Conservation (phyloP, 2,329 filamentous ascomycete genomes). For the Paraphoma sp. region DNA sequence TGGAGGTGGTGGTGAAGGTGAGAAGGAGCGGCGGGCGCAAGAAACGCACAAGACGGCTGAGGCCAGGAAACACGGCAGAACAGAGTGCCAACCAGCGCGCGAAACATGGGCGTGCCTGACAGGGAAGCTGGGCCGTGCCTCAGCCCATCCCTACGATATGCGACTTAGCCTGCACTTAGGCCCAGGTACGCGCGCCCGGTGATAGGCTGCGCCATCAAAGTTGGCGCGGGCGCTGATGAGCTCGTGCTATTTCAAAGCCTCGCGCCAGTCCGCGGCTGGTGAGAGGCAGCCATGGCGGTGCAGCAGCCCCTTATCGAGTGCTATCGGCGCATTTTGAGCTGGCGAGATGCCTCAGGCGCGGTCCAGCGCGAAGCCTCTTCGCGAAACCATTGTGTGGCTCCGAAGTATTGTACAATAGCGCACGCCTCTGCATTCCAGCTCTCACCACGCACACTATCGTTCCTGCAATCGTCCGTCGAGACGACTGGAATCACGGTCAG, state of each 20-base stretch:
- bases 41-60: not conserved
- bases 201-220: slow-evolving; percentile 38
- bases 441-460: not conserved
- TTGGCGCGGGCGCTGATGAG: slow-evolving; percentile 29
- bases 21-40: slow-evolving; percentile 13
- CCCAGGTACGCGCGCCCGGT: slow-evolving; percentile 33
- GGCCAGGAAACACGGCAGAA: slow-evolving; percentile 24
- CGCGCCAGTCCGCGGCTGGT: slow-evolving; percentile 2
- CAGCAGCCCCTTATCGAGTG: slow-evolving; percentile 27
- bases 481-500: not conserved
- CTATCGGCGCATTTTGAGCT: slow-evolving; percentile 21
- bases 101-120: slow-evolving; percentile 31
- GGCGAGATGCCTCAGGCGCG: slow-evolving; percentile 2
- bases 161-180: slow-evolving; percentile 23
- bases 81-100: slow-evolving; percentile 16
- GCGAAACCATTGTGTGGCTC: slow-evolving; percentile 4
- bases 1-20: slow-evolving; percentile 22
- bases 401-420: not conserved
- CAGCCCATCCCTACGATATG: slow-evolving; percentile 27
- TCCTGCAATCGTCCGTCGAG: not conserved
- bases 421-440: slow-evolving; percentile 15
- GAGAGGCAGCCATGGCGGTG: slow-evolving; percentile 14
- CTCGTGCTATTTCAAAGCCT: slow-evolving; percentile 30
- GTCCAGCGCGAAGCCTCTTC: not conserved
- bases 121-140: slow-evolving; percentile 23